Conservation (phyloP, 768 basidiomycete genomes). For the Pleurotus pulmonarius region DNA sequence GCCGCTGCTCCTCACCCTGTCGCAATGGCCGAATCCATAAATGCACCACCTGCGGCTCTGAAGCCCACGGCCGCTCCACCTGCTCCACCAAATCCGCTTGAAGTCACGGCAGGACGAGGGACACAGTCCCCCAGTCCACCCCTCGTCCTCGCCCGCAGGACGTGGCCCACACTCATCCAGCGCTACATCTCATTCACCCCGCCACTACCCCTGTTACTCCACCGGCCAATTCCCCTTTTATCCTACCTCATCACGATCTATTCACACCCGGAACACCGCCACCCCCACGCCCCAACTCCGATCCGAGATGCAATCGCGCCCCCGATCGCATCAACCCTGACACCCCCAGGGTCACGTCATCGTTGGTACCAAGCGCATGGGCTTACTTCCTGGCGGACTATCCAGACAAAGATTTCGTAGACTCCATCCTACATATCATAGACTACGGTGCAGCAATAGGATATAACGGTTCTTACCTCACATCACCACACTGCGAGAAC, state of each 20-base stretch:
- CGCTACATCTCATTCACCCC: not conserved
- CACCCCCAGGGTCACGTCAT: constrained; percentile 2
- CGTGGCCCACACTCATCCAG: too few species aligned
- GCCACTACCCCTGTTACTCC: too few species aligned
- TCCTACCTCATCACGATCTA: too few species aligned
- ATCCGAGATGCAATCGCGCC: too few species aligned
- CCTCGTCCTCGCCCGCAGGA: not conserved
- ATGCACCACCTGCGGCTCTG: not conserved
- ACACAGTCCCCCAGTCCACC: not conserved
- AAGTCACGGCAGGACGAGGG: not conserved
- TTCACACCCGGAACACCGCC: too few species aligned
- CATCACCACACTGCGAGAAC: too few species aligned
- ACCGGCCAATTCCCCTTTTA: too few species aligned
- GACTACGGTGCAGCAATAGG: constrained; percentile 14
- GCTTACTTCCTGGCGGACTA: constrained; percentile 9
- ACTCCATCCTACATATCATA: constrained; percentile 14
- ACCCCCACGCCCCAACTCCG: too few species aligned
- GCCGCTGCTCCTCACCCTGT: not conserved
- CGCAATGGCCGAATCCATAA: not conserved
- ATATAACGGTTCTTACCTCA: not conserved
- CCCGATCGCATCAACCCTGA: constrained; percentile 1
- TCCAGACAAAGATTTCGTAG: constrained; percentile 10
- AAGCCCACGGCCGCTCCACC: not conserved
- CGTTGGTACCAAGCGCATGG: constrained; percentile 1
- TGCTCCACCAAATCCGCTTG: not conserved